Evolutionary conservation across 805 yeast genomes (phyloP).

Genomic region (Starmerella powellii): DNA sequence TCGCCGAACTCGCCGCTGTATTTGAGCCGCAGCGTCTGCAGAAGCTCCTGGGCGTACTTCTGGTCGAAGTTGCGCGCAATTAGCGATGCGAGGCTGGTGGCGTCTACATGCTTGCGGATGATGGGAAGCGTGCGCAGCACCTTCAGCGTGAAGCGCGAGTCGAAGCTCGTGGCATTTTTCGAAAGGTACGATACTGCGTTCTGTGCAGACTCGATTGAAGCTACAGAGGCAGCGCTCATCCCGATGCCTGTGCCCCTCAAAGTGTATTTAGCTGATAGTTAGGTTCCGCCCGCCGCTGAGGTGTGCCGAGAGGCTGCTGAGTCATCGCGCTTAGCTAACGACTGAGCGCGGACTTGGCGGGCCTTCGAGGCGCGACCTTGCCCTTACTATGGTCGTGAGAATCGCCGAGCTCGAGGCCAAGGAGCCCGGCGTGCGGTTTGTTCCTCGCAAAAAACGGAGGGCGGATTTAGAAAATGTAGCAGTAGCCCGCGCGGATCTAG

Average conservation of each 20-base stretch:
- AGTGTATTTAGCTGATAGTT: no score
- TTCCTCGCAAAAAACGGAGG: slow-evolving; percentile 14
- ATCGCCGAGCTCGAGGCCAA: slow-evolving; percentile 1
- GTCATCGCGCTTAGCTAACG: background rate
- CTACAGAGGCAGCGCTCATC: slow-evolving; percentile 7
- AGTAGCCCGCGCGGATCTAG: no score
- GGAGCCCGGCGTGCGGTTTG: slow-evolving; percentile 15
- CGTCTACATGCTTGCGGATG: slow-evolving; percentile 52
- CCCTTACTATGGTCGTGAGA: slow-evolving; percentile 7
- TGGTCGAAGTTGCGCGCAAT: slow-evolving; percentile 40
- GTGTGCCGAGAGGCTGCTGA: background rate
- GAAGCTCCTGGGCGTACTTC: slow-evolving; percentile 33
- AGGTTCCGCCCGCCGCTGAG: no score
- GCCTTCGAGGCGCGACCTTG: no score
- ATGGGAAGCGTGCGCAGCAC: slow-evolving; percentile 73
- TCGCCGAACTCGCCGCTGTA: slow-evolving; percentile 21
- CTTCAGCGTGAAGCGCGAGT: slow-evolving; percentile 76
- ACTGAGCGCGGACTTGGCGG: background rate
- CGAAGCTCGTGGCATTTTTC: slow-evolving; percentile 60
- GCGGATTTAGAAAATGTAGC: background rate
- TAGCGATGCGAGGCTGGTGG: slow-evolving; percentile 42
- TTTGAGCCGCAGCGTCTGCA: slow-evolving; percentile 29
- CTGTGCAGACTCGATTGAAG: slow-evolving; percentile 13
- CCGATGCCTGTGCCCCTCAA: background rate
- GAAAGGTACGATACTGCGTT: slow-evolving; percentile 34